Evolutionary conservation across 345 rosid species (phyloP).

Genomic region (Lagerstroemia speciosa): DNA sequence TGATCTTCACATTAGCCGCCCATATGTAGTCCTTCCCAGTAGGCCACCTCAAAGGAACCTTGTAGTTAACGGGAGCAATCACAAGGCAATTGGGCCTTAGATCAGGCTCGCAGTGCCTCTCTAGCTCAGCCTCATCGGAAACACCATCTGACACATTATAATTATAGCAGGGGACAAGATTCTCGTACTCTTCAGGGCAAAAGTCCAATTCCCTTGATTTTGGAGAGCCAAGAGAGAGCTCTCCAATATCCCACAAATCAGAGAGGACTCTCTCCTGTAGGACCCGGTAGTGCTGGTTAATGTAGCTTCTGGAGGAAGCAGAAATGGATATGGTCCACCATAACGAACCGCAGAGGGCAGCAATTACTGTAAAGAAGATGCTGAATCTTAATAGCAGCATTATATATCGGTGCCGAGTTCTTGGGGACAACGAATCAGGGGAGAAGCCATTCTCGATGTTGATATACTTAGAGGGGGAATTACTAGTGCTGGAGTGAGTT

Average conservation of each 20-base stretch:
- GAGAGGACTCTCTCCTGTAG: conserved; percentile 85
- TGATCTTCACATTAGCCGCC: conserved; percentile 79
- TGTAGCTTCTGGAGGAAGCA: conserved; percentile 57
- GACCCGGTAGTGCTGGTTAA: conserved; percentile 67
- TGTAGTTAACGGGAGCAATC: conserved; percentile 65
- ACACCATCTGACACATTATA: conserved; percentile 40
- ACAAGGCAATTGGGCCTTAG: conserved; percentile 54
- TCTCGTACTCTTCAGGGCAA: conserved; percentile 62
- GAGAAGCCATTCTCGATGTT: conserved; percentile 48
- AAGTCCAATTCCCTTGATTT: conserved; percentile 67
- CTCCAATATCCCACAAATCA: conserved; percentile 86
- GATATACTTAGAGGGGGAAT: conserved; percentile 51
- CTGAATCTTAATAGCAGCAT: conserved; percentile 57
- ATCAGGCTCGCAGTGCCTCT: conserved; percentile 53
- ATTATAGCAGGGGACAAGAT: conserved; percentile 82
- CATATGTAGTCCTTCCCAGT: conserved; percentile 91
- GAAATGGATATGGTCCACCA: conserved; percentile 93
- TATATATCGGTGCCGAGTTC: conserved; percentile 54
- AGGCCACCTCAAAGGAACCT: conserved; percentile 95
- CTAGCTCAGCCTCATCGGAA: conserved; percentile 41
- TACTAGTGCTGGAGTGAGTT: conserved; percentile 28
- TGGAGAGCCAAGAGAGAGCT: conserved; percentile 70
- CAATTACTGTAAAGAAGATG: conserved; percentile 53
- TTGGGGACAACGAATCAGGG: conserved; percentile 47
- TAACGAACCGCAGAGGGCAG: conserved; percentile 73